Conservation (phyloP, 2,329 filamentous ascomycete genomes). For the Lithohypha guttulata region DNA sequence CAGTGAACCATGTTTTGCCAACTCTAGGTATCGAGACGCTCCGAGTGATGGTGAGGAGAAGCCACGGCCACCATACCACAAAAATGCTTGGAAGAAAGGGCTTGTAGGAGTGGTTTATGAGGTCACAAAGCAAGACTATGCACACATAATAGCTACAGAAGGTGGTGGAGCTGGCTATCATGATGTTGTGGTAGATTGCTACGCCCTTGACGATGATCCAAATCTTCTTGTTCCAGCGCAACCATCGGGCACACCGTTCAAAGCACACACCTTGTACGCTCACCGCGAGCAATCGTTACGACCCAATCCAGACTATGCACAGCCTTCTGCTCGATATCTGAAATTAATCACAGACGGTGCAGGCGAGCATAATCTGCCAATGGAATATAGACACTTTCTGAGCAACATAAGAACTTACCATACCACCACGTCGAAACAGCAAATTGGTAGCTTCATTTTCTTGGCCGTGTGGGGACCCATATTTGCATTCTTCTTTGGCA, state of each 20-base stretch:
- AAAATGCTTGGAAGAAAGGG: constrained; percentile 63
- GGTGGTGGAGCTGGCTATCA: constrained; percentile 77
- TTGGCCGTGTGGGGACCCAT: constrained; percentile 48
- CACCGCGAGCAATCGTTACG: constrained; percentile 41
- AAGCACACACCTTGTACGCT: constrained; percentile 75
- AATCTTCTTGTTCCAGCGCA: constrained; percentile 45
- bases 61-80: constrained; percentile 35
- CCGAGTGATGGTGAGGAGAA: constrained; percentile 13
- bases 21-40: constrained; percentile 52
- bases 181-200: constrained; percentile 70
- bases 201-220: constrained; percentile 50
- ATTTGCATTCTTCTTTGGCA: constrained; percentile 43
- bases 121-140: constrained; percentile 71
- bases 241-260: constrained; percentile 51
- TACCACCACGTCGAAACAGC: constrained; percentile 56
- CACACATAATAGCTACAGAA: constrained; percentile 79
- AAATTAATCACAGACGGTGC: constrained; percentile 70
- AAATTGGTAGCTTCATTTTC: constrained; percentile 54
- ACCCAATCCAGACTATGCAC: constrained; percentile 60
- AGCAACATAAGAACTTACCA: constrained; percentile 58
- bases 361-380: constrained; percentile 65
- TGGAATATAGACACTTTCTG: constrained; percentile 67
- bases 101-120: constrained; percentile 93
- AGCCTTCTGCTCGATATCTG: constrained; percentile 75
- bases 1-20: constrained; percentile 83